These are phyloP conservation scores for Sporothrix protearum DNA, from an alignment of 2,329 filamentous ascomycete genomes.

Conservation along the genomic window DNA sequence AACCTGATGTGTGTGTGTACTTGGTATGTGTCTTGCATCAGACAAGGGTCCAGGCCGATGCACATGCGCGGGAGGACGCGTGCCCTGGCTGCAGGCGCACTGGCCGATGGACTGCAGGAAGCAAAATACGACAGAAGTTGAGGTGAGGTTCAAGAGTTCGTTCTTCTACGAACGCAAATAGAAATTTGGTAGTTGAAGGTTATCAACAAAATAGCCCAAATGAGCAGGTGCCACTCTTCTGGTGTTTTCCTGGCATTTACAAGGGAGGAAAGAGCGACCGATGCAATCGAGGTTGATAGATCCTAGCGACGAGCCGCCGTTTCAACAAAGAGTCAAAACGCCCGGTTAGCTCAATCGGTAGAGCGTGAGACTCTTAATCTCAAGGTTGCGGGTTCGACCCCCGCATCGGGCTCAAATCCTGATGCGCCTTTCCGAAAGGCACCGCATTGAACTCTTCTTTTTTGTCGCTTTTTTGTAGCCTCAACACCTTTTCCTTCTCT, in stretches of 20 bases:
- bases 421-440: conserved; percentile 31
- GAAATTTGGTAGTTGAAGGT: background rate
- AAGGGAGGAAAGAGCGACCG: background rate
- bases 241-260: background rate
- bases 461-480: background rate
- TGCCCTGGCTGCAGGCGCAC: conserved; percentile 14
- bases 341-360: conserved; percentile 67
- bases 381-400: conserved; percentile 41
- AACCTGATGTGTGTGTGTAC: background rate
- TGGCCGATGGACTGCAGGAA: background rate
- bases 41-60: background rate
- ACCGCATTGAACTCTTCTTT: conserved; percentile 15
- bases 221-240: background rate
- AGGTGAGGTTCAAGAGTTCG: too few species aligned
- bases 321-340: conserved; percentile 28
- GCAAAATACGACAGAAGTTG: background rate
- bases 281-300: background rate
- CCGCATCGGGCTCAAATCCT: conserved; percentile 47
- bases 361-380: conserved; percentile 67
- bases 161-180: background rate
- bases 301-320: background rate
- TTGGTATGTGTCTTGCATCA: background rate
- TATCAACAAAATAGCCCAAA: background rate
- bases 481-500: too few species aligned
- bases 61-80: background rate